phyloP scores from a whole-genome alignment of 1,284 basidiomycete species.

The Puccinia horiana region DNA sequence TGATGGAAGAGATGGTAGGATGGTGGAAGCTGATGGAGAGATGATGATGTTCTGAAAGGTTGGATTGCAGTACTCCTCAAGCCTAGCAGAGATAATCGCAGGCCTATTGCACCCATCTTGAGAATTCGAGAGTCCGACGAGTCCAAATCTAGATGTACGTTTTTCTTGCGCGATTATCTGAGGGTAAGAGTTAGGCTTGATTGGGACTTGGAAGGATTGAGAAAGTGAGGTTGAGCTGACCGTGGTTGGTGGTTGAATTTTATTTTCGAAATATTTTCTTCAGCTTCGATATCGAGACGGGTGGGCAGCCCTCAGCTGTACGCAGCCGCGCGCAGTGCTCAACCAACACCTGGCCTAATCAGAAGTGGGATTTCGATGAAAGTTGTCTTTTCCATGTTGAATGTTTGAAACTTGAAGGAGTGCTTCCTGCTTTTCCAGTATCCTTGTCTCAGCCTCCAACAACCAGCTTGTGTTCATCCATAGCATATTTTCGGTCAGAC shows the following conservation, averaged over 20 bases:
- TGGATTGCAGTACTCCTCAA: neutral
- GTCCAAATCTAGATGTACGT: neutral
- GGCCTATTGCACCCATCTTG: neutral
- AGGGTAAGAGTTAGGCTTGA: neutral
- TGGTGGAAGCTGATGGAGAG: neutral
- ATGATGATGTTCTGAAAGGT: neutral
- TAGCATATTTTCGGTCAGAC: too few species aligned
- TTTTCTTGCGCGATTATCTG: neutral
- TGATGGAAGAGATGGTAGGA: neutral
- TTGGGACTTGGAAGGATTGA: neutral
- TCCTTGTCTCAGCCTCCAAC: too few species aligned
- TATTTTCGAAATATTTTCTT: too few species aligned
- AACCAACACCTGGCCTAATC: too few species aligned
- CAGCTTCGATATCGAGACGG: too few species aligned
- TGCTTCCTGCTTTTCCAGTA: too few species aligned
- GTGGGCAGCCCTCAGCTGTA: too few species aligned
- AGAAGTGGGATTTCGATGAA: too few species aligned
- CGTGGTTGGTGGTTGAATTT: neutral
- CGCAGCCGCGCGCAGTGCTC: too few species aligned
- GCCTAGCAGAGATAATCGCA: slow-evolving; percentile 9
- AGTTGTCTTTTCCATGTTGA: too few species aligned
- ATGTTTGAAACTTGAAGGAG: too few species aligned
- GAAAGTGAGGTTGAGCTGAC: neutral
- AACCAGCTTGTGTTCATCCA: too few species aligned
- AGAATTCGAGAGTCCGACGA: neutral